These are phyloP conservation scores for Starmerella vitae DNA, from an alignment of 805 yeast genomes.

Conservation along the genomic window DNA sequence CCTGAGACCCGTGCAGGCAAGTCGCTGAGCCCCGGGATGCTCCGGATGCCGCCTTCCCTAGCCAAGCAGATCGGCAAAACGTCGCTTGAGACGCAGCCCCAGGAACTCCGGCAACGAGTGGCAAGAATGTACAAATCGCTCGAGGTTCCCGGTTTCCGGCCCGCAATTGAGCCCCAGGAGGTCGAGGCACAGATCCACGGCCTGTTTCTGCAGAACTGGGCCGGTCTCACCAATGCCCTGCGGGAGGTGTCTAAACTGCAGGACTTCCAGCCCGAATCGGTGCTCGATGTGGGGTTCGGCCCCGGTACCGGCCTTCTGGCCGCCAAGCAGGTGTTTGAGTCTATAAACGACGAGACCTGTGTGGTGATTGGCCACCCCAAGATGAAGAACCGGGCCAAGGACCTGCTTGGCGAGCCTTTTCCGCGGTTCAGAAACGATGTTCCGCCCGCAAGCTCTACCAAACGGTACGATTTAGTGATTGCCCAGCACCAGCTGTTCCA, in stretches of 20 bases:
- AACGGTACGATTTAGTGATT: conserved; percentile 66
- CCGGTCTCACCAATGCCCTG: conserved; percentile 51
- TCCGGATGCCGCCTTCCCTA: conserved; percentile 43
- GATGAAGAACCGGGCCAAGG: conserved; percentile 71
- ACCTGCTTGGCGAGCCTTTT: conserved; percentile 44
- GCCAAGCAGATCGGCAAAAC: conserved; percentile 49
- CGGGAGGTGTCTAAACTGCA: conserved; percentile 44
- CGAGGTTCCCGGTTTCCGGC: conserved; percentile 41
- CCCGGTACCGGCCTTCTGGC: conserved; percentile 90
- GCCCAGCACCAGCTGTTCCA: conserved; percentile 66
- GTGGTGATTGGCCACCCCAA: conserved; percentile 55
- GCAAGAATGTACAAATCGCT: conserved; percentile 42
- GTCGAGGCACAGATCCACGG: conserved; percentile 75
- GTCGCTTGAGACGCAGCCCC: conserved; percentile 51
- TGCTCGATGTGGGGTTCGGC: conserved; percentile 75
- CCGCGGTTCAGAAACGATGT: conserved; percentile 43
- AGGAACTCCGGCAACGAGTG: conserved; percentile 46
- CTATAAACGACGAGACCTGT: conserved; percentile 53
- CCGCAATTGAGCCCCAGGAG: conserved; percentile 26
- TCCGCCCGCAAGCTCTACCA: conserved; percentile 32
- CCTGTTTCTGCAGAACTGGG: conserved; percentile 68
- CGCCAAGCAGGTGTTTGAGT: conserved; percentile 63
- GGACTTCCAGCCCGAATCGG: conserved; percentile 45
- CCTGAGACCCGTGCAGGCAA: conserved; percentile 46
- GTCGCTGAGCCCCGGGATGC: conserved; percentile 35